Conservation (phyloP, 495 filamentous ascomycete species). For the Tirmania nivea region DNA sequence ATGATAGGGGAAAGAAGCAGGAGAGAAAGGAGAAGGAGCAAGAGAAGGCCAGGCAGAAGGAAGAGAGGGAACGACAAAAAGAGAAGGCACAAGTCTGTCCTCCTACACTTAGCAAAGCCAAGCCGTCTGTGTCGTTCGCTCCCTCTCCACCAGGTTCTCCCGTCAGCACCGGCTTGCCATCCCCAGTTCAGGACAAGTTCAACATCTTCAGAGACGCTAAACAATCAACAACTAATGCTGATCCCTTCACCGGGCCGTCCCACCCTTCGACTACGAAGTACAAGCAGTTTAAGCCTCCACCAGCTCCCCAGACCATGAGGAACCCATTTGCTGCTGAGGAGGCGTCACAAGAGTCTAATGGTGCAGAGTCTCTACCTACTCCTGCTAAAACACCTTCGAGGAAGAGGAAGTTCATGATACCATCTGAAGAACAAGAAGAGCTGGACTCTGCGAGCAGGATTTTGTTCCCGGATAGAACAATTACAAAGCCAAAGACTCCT, state of each 20-base stretch:
- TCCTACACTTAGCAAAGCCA: neutral
- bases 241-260: neutral
- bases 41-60: neutral
- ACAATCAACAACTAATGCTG: neutral
- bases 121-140: neutral
- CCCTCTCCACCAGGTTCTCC: neutral
- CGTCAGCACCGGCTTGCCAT: neutral
- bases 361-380: constrained; percentile 46
- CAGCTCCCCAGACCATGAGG: neutral
- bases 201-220: neutral
- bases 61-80: neutral
- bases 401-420: constrained; percentile 27
- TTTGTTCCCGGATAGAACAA: neutral
- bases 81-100: neutral
- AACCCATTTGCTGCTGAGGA: neutral
- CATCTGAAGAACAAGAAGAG: neutral
- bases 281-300: neutral
- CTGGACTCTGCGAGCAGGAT: neutral
- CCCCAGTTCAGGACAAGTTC: neutral
- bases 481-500: constrained; percentile 29
- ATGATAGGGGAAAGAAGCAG: neutral
- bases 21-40: neutral
- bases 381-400: constrained; percentile 76
- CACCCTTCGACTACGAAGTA: neutral
- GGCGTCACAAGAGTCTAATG: neutral